Evolutionary conservation across 1,284 basidiomycete genomes (phyloP).

Genomic region (Moniliella sp.): DNA sequence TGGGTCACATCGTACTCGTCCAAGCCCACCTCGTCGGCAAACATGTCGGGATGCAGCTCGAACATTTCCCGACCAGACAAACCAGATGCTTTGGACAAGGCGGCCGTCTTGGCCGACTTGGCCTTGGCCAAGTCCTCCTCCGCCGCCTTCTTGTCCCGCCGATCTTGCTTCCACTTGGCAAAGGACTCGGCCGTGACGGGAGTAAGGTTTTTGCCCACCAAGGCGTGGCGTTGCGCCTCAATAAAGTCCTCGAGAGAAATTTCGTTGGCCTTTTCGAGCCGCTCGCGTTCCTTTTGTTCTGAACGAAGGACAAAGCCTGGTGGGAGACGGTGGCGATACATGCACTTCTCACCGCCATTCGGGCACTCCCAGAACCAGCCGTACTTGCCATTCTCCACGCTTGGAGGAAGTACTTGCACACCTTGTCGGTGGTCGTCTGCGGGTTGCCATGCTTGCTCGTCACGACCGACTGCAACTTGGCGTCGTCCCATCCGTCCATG

Average conservation of each 20-base stretch:
- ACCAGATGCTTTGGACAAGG: conserved; percentile 68
- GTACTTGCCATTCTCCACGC: conserved; percentile 82
- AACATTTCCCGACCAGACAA: conserved; percentile 90
- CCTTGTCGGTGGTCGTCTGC: conserved; percentile 65
- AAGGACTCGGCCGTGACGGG: conserved; percentile 88
- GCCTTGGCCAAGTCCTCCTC: conserved; percentile 71
- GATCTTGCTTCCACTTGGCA: conserved; percentile 64
- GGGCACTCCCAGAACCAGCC: conserved; percentile 62
- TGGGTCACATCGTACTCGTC: too few relatives aligned
- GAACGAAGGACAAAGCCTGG: too few relatives aligned
- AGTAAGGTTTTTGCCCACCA: conserved; percentile 47
- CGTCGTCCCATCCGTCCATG: conserved; percentile 96
- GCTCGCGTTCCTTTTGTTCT: conserved; percentile 38
- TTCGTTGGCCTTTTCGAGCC: conserved; percentile 56
- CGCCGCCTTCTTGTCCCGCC: conserved; percentile 44
- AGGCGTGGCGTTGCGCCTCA: conserved; percentile 78
- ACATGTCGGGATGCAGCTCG: conserved; percentile 84
- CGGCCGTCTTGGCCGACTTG: conserved; percentile 57
- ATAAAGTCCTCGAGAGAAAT: conserved; percentile 93
- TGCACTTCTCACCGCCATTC: conserved; percentile 49
- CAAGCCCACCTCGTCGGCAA: conserved; percentile 47
- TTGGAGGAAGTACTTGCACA: conserved; percentile 89
- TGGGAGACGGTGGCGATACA: conserved; percentile 82
- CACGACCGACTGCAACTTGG: conserved; percentile 67
- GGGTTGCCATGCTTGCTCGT: conserved; percentile 73